phyloP scores from a whole-genome alignment of 2,329 filamentous ascomycete genomes.

The Fusarium oxysporum region DNA sequence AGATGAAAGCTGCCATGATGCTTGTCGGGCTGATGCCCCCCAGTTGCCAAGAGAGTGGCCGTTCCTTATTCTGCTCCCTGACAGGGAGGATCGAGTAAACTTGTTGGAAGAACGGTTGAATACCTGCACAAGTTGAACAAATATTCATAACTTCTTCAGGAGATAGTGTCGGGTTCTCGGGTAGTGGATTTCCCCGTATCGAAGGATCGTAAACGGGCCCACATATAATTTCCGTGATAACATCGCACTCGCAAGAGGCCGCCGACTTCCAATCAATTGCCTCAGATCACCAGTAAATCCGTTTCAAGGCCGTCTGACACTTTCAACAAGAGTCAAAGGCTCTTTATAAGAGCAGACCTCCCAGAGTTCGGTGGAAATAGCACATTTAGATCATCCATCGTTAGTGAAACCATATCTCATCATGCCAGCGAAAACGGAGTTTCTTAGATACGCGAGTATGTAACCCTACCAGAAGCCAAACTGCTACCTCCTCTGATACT shows the following conservation, averaged over 20 bases:
- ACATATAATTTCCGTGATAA: constrained; percentile 8
- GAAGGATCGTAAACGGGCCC: constrained; percentile 3
- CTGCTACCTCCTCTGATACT: not conserved
- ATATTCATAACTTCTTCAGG: not conserved
- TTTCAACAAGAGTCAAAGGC: not conserved
- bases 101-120: not conserved
- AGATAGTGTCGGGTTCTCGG: constrained; percentile 9
- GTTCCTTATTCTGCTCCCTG: too few species aligned
- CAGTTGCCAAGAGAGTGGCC: not conserved
- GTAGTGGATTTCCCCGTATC: not conserved
- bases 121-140: not conserved
- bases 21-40: not conserved
- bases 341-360: not conserved
- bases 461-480: not conserved
- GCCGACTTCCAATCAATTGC: constrained; percentile 7
- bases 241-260: constrained; percentile 27
- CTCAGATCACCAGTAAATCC: not conserved
- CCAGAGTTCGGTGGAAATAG: not conserved
- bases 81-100: not conserved
- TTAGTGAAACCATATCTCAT: not conserved
- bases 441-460: constrained; percentile 36
- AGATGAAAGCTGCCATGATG: not conserved
- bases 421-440: constrained; percentile 22
- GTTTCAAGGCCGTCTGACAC: not conserved
- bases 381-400: not conserved